Evolutionary conservation across 441 rosid species (phyloP).

Genomic region (Croton laevigatus): DNA sequence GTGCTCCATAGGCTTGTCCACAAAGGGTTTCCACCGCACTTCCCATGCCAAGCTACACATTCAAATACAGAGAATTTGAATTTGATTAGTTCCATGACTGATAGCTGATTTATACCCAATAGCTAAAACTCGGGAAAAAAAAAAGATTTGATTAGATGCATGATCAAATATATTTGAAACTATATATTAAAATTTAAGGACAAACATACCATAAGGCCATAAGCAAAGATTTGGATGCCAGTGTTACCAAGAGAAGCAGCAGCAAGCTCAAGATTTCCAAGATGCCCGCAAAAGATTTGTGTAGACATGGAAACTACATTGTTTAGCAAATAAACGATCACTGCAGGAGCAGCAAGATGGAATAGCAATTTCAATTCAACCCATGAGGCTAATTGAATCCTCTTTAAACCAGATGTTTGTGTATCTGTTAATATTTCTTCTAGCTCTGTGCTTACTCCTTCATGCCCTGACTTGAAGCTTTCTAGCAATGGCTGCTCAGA

Average conservation of each 20-base stretch:
- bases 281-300: conserved; percentile 49
- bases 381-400: conserved; percentile 43
- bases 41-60: conserved; percentile 76
- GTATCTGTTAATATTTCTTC: conserved; percentile 48
- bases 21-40: conserved; percentile 83
- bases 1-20: conserved; percentile 81
- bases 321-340: conserved; percentile 45
- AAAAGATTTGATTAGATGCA: too few species aligned
- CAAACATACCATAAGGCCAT: conserved; percentile 57
- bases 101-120: not conserved
- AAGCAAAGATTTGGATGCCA: conserved; percentile 36
- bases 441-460: not conserved
- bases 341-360: conserved; percentile 50
- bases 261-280: conserved; percentile 32
- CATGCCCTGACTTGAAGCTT: not conserved
- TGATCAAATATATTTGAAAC: too few species aligned
- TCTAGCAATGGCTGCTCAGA: not conserved
- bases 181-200: too few species aligned
- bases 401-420: conserved; percentile 26
- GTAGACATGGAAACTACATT: conserved; percentile 46
- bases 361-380: conserved; percentile 52
- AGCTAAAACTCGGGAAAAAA: too few species aligned
- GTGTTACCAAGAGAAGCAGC: conserved; percentile 32
- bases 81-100: not conserved
- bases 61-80: not conserved